Evolutionary conservation across 139 green algal genomes (phyloP), one percentile per base, ranked within the genome.

Genomic region (Trebouxia sp.): DNA sequence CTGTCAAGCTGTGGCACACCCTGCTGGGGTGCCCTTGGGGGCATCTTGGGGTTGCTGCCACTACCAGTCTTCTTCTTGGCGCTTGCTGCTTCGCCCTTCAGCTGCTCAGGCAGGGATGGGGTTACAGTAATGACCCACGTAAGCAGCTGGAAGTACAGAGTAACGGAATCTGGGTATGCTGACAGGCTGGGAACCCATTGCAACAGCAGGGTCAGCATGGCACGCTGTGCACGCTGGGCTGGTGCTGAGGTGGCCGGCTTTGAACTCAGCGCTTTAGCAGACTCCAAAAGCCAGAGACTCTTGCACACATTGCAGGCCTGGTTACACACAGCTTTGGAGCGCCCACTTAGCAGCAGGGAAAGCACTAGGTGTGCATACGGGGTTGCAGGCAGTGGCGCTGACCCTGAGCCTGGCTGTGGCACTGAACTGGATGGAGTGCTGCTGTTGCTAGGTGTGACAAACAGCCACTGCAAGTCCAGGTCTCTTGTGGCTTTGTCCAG

Each of bases 261-360:
- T 32, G 26, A 0, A 41, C 11, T 37, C 22, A 77, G n/a, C 10
- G 42, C 41, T 26, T 56, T 55, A 24, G 39, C 69, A 38, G 69
- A 53, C 72, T 65, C 42, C 42, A 65, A 30, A n/a, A 62, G 72
- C 75, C 75, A 80, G 4, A 70, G 50, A 22, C 75, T 62, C 37
- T 69, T 48, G 0, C 70, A 10, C 51, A 80, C 8, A 24, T 20
- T 39, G 53, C 51, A 74, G 26, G 75, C 51, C 3, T 32, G 48
- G 48, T 41, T 51, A 17, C 75, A 35, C 51, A 80, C 32, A 12
- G 51, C 51, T 17, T 70, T 50, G 28, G 51, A 41, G 14, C 51
- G 50, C 8, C 50, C 41, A 38, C 30, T 37, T 10, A 80, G 50
- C 37, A 47, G 48, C 14, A 56, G 37, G 11, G 50, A 28, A 3